Conservation (phyloP, 1,284 basidiomycete genomes). For the Rhodotorula sp. region DNA sequence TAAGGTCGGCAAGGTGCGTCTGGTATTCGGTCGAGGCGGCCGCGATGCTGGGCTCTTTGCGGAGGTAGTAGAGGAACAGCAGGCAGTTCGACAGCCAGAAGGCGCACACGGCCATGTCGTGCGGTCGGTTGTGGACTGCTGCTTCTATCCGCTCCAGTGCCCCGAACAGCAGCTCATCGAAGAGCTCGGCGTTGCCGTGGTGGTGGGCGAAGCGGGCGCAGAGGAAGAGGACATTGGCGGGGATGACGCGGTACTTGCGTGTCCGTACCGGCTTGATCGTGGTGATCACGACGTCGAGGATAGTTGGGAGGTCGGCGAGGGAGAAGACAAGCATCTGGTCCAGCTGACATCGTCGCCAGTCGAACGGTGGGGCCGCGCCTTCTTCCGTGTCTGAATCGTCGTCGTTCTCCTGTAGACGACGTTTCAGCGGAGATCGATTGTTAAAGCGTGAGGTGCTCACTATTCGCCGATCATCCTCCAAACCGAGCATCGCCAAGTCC, state of each 20-base stretch:
- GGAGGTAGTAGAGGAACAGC: constrained; percentile 82
- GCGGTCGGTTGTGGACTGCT: constrained; percentile 76
- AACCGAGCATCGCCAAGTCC: constrained; percentile 34
- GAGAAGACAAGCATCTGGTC: constrained; percentile 82
- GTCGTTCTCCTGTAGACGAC: not conserved
- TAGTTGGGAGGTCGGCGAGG: constrained; percentile 67
- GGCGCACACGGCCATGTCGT: constrained; percentile 79
- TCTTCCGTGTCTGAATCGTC: constrained; percentile 24
- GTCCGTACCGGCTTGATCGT: constrained; percentile 61
- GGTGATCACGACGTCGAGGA: constrained; percentile 73
- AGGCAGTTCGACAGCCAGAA: constrained; percentile 96
- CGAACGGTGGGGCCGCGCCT: constrained; percentile 27
- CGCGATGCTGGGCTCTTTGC: constrained; percentile 60
- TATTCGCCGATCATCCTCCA: constrained; percentile 1
- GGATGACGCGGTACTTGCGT: constrained; percentile 48
- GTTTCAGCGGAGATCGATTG: not conserved
- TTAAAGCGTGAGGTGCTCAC: not conserved
- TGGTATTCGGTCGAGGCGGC: constrained; percentile 31
- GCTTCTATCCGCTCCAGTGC: constrained; percentile 90
- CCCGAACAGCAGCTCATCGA: constrained; percentile 86
- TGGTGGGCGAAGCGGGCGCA: constrained; percentile 73
- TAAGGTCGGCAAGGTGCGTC: constrained; percentile 67
- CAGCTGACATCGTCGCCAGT: constrained; percentile 40
- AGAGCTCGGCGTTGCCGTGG: constrained; percentile 70
- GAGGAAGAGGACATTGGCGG: constrained; percentile 54